Percentiles rank a stretch among this genome's conserved stretches.
Evolutionary conservation across 352 stramenopile genomes (phyloP).

Genomic region (Phytophthora ohioensis): DNA sequence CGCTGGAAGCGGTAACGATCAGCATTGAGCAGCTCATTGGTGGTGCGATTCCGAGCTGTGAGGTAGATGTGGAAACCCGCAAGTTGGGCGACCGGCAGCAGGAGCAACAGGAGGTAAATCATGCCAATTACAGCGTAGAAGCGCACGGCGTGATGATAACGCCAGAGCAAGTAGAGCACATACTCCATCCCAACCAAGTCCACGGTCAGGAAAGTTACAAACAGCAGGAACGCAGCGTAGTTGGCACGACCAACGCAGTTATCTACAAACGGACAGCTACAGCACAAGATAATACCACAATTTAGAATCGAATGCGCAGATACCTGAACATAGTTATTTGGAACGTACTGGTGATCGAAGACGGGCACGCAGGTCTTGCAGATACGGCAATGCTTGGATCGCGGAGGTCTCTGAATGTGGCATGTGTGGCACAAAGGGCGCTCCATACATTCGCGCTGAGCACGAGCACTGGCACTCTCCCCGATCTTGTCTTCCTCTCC

Average conservation of each 20-base stretch:
- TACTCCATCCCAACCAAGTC: slow-evolving; percentile 67
- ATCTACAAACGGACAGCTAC: slow-evolving; percentile 97
- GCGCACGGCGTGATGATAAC: slow-evolving; percentile 45
- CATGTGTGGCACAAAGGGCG: slow-evolving; percentile 87
- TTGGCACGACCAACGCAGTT: slow-evolving; percentile 99
- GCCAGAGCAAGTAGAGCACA: slow-evolving; percentile 66
- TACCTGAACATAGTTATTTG: background rate
- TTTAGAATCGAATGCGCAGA: background rate
- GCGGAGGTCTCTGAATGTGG: slow-evolving; percentile 75
- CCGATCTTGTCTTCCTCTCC: slow-evolving; percentile 23
- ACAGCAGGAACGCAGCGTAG: slow-evolving; percentile 92
- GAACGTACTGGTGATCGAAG: slow-evolving; percentile 97
- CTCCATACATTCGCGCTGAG: slow-evolving; percentile 51
- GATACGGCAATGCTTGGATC: slow-evolving; percentile 90
- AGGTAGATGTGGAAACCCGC: slow-evolving; percentile 81
- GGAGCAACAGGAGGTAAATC: slow-evolving; percentile 56
- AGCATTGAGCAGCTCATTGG: slow-evolving; percentile 80
- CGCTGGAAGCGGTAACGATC: slow-evolving; percentile 70
- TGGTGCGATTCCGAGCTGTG: slow-evolving; percentile 76
- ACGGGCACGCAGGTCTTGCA: slow-evolving; percentile 95
- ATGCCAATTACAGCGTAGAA: slow-evolving; percentile 43
- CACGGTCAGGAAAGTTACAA: slow-evolving; percentile 55
- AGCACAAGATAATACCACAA: slow-evolving; percentile 22
- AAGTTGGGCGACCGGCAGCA: slow-evolving; percentile 64
- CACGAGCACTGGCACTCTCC: slow-evolving; percentile 27